A percentile compares a stretch with the other conserved stretches of the same genome.
Conservation (phyloP, 176 grass and related monocot genomes). For the Rhynchospora breviuscula region DNA sequence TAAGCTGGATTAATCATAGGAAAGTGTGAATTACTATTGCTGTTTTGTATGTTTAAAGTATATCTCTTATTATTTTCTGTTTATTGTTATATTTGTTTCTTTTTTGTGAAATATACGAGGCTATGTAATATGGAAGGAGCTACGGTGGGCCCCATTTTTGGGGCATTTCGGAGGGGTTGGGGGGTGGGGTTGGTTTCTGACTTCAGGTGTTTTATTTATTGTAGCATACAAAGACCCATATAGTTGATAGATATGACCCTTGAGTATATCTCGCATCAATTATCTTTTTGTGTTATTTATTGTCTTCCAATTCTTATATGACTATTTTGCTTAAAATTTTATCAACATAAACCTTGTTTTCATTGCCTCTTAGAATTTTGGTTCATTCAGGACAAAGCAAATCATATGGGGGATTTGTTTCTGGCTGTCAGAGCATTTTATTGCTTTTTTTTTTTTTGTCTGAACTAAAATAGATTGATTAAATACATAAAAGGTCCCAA, state of each 20-base stretch:
- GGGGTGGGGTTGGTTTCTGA: neutral
- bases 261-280: neutral
- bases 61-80: neutral
- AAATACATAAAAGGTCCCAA: neutral
- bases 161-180: neutral
- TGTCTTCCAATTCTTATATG: neutral
- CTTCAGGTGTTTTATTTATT: slow-evolving; percentile 7
- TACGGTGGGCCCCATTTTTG: neutral
- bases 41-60: slow-evolving; percentile 12
- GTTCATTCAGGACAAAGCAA: neutral
- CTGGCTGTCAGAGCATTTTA: neutral
- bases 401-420: neutral
- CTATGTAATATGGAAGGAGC: slow-evolving; percentile 16
- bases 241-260: slow-evolving; percentile 17
- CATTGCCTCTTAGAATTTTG: neutral
- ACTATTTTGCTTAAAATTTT: neutral
- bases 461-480: neutral
- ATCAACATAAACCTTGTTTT: neutral
- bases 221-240: neutral
- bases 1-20: slow-evolving; percentile 7
- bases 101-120: slow-evolving; percentile 8
- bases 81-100: neutral
- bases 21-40: slow-evolving; percentile 19
- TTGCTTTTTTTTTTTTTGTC: neutral
- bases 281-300: neutral